phyloP scores from a whole-genome alignment of 306 rosid species.

The Sindora glabra region DNA sequence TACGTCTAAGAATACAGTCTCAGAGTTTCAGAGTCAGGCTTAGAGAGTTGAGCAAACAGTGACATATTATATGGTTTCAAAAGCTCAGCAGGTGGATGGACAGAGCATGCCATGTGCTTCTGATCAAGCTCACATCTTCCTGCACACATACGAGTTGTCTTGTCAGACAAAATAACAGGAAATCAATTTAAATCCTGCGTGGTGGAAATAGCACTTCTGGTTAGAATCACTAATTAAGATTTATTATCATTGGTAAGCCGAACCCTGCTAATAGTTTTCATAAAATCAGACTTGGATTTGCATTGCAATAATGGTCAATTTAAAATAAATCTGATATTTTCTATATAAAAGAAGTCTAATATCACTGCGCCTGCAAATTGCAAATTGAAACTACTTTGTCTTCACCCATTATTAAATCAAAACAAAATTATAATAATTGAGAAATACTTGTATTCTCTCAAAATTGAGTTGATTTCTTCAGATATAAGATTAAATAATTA shows the following conservation, averaged over 20 bases:
- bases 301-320: too few species aligned
- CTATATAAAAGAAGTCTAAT: too few species aligned
- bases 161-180: neutral
- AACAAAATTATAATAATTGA: neutral
- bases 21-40: neutral
- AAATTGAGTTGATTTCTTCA: neutral
- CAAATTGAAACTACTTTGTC: too few species aligned
- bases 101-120: neutral
- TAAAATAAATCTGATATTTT: too few species aligned
- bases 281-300: neutral
- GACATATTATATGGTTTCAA: neutral
- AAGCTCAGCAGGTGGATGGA: neutral
- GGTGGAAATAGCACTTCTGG: neutral
- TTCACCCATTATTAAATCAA: neutral
- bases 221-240: neutral
- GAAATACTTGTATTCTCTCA: neutral
- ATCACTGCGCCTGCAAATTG: too few species aligned
- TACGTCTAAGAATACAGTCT: too few species aligned
- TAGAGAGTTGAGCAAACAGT: too few species aligned
- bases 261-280: neutral
- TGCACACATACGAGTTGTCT: neutral
- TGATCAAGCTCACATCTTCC: neutral
- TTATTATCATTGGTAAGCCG: too few species aligned
- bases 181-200: neutral
- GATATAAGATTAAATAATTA: conserved; percentile 11